These are phyloP conservation scores for Gymnopilus junonius DNA, from an alignment of 768 basidiomycete genomes.

Conservation along the genomic window DNA sequence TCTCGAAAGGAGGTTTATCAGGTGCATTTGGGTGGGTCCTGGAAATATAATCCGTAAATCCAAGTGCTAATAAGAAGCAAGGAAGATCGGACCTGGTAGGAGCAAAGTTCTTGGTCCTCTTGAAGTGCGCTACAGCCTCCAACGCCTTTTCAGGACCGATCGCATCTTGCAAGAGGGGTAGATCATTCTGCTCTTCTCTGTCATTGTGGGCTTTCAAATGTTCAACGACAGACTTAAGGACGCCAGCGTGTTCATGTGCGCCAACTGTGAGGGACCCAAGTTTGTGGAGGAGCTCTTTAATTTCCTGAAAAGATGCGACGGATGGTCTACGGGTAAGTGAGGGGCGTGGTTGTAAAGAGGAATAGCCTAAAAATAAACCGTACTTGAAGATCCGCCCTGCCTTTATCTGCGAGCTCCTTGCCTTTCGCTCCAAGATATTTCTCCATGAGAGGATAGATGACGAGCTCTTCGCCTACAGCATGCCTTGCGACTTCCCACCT, in stretches of 20 bases:
- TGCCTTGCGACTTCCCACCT: conserved; percentile 67
- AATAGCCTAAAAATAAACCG: conserved; percentile 2
- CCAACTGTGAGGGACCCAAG: conserved; percentile 51
- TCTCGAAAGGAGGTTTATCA: conserved; percentile 65
- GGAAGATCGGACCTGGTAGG: conserved; percentile 57
- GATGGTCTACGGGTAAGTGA: neutral
- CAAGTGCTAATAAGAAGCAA: neutral
- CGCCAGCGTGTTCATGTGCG: conserved; percentile 43
- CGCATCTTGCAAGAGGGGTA: conserved; percentile 54
- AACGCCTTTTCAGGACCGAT: conserved; percentile 48
- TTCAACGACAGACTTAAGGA: conserved; percentile 50
- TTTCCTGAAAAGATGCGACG: conserved; percentile 27
- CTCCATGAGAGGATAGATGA: conserved; percentile 68
- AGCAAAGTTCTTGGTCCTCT: conserved; percentile 64
- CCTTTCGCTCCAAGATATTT: conserved; percentile 57
- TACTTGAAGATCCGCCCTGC: conserved; percentile 61
- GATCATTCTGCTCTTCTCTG: conserved; percentile 59
- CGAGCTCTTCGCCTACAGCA: conserved; percentile 64
- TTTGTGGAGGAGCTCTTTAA: conserved; percentile 45
- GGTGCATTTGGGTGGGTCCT: conserved; percentile 39
- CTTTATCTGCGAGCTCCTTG: conserved; percentile 52
- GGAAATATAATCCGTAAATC: too few species aligned
- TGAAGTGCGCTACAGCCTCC: conserved; percentile 51
- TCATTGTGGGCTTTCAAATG: conserved; percentile 58
- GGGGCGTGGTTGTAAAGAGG: too few species aligned